Evolutionary conservation across 257 asterid genomes (phyloP).

Genomic region (Solanum bulbocastanum): DNA sequence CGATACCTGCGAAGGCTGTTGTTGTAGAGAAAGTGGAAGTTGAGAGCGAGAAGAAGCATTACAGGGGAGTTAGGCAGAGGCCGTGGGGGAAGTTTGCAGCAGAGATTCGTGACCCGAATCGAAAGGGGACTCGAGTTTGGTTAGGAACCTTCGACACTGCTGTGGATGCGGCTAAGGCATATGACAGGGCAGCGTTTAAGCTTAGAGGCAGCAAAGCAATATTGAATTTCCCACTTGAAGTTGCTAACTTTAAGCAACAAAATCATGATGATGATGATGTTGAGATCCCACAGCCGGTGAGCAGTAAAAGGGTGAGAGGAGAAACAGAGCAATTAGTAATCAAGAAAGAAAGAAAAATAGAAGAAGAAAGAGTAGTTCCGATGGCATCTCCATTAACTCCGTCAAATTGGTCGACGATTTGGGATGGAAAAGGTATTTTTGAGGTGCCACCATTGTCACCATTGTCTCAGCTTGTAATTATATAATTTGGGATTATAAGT

Average conservation of each 20-base stretch:
- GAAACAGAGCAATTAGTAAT: slow-evolving; percentile 15
- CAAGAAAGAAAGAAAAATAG: slow-evolving; percentile 28
- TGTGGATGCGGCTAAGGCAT: slow-evolving; percentile 60
- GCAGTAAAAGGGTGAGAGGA: slow-evolving; percentile 42
- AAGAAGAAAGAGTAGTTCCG: neutral
- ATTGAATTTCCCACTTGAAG: slow-evolving; percentile 70
- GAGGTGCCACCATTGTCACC: slow-evolving; percentile 63
- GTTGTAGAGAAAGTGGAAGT: slow-evolving; percentile 2
- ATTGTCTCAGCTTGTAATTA: slow-evolving; percentile 20
- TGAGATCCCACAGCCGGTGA: too few relatives aligned
- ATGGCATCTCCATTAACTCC: slow-evolving; percentile 46
- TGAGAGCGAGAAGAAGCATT: slow-evolving; percentile 22
- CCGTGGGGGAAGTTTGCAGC: slow-evolving; percentile 78
- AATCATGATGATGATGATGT: neutral
- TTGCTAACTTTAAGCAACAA: slow-evolving; percentile 16
- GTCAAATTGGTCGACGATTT: slow-evolving; percentile 72
- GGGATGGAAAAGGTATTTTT: slow-evolving; percentile 77
- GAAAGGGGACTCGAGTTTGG: slow-evolving; percentile 66
- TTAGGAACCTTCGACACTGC: slow-evolving; percentile 68
- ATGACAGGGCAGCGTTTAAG: slow-evolving; percentile 69
- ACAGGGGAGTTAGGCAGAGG: slow-evolving; percentile 60
- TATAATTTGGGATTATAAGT: neutral
- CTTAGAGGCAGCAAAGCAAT: slow-evolving; percentile 63
- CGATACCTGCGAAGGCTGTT: slow-evolving; percentile 21
- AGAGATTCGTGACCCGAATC: slow-evolving; percentile 65